Conservation (phyloP, 495 filamentous ascomycete species). For the Xylaria grammica region DNA sequence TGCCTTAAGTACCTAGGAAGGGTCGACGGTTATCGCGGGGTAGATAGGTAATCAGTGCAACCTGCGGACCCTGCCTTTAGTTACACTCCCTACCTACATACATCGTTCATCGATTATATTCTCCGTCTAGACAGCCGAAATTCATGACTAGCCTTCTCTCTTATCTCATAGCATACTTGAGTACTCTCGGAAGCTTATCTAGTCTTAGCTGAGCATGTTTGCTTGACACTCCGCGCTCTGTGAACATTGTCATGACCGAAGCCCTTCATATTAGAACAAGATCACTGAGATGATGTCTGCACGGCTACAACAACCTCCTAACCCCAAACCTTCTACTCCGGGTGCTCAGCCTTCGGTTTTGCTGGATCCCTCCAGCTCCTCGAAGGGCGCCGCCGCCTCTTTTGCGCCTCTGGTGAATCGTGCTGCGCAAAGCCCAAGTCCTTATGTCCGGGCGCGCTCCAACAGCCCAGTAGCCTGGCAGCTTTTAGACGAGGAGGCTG, state of each 20-base stretch:
- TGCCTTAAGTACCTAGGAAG: too few species aligned
- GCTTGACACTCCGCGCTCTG: neutral
- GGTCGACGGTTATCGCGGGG: too few species aligned
- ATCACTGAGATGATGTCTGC: constrained; percentile 40
- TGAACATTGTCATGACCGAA: constrained; percentile 11
- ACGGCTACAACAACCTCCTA: constrained; percentile 36
- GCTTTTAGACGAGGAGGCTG: constrained; percentile 77
- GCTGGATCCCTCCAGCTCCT: neutral
- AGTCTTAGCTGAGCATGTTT: neutral
- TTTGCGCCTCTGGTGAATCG: constrained; percentile 67
- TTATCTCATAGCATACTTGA: too few species aligned
- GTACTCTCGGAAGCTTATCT: neutral
- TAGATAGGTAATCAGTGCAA: too few species aligned
- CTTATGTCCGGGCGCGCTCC: constrained; percentile 82
- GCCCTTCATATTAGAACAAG: neutral
- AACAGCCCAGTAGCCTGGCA: constrained; percentile 94
- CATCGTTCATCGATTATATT: too few species aligned
- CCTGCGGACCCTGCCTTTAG: too few species aligned
- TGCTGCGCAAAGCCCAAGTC: constrained; percentile 74
- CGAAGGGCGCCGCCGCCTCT: constrained; percentile 10
- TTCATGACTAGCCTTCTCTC: too few species aligned
- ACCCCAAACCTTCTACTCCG: constrained; percentile 16
- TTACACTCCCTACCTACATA: too few species aligned
- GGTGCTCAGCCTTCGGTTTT: neutral
- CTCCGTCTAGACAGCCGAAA: too few species aligned